Evolutionary conservation across 2,329 filamentous ascomycete species (phyloP), one percentile per base, ranked within the genome.

Genomic region (Xylariaceae sp.): DNA sequence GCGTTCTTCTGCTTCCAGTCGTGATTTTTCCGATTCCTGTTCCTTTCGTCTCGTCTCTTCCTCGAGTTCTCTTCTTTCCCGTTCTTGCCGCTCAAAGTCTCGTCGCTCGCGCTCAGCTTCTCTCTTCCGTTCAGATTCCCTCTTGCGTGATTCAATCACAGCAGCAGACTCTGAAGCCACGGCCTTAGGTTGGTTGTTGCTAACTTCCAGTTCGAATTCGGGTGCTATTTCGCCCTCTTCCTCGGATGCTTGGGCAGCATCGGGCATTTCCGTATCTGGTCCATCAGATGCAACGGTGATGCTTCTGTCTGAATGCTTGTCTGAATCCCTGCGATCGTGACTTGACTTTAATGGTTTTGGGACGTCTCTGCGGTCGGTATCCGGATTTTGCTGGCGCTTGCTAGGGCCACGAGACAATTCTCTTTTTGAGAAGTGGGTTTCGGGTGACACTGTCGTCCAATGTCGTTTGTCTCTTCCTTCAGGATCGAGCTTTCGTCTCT

Each of bases 241-340:
- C 38, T 48, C 39, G 9, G 41, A 39, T 9, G 51, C 52, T 30
- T 60, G 61, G 2, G 47, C 50, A 11, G 64, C 67, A 45, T 78
- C 75, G 2, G 60, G 62, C 74, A 79, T 78, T 14, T 75, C 72
- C 7, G 74, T 55, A 38, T 79, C 76, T 2, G 63, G 55, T 38
- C 78, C 74, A 44, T 78, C 74, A 1, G 71, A 71, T 48, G 77
- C 77, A 28, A 78, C 72, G 33, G 70, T 69, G n/a, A 77, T 73
- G 38, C 63, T 69, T 50, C 70, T 73, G 28, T 76, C 73, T 3
- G 61, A 59, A 2, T 62, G 54, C 45, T 69, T 72, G 12, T 60
- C 55, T 2, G 58, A 59, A 18, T 72, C 68, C 33, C 64, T 64
- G 2, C 66, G 64, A 16, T 64, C 61, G n/a, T 63, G 61, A 30